Base-by-base conservation (phyloP, 768 basidiomycete genomes). In the Cystobasidium ongulense region DNA sequence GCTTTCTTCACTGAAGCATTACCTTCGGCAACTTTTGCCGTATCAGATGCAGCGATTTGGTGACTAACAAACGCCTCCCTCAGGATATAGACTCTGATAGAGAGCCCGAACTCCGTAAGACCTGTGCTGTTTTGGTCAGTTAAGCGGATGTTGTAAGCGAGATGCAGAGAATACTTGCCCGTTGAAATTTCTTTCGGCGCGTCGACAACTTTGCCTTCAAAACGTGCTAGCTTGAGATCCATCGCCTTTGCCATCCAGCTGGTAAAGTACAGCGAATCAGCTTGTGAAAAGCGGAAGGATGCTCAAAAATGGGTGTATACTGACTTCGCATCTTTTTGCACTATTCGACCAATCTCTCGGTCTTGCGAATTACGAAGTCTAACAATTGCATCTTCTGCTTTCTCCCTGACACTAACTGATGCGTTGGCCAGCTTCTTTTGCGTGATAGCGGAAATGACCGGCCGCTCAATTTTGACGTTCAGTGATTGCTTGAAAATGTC, bases 161-260 rank as follows among this genome's bases (percentile, higher is more conserved):
- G 4, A 10, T 15, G 25, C 11, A 59, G 57, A 15, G 11, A 4
- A 13, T 27, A 43, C 66, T 53, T 8, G 53, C 66, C 66, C 8
- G 46, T 50, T 46, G 39, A 50, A 17, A 68, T 3, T 23, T 23
- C 46, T 31, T 68, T 68, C 8, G 66, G 66, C 39, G 66, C 10
- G 17, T 68, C 43, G 15, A 53, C 50, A 31, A 68, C 66, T 21
- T 17, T 46, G 25, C 18, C 66, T 27, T 46, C 66, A 31, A 68
- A 68, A 18, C 66, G 17, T 2, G 66, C 66, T 18, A 68, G 66
- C 18, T 23, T 36, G 13, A 46, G 38, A 54, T 68, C 66, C 66
- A 68, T 68, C 23, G 66, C 66, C 31, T 53, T 68, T 39, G 66
- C 66, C 66, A 68, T 68, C 66, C 66, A 68, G 18, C 66, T 68